phyloP scores from a whole-genome alignment of 2,329 filamentous ascomycete species.

The Neopestalotiopsis rosae region DNA sequence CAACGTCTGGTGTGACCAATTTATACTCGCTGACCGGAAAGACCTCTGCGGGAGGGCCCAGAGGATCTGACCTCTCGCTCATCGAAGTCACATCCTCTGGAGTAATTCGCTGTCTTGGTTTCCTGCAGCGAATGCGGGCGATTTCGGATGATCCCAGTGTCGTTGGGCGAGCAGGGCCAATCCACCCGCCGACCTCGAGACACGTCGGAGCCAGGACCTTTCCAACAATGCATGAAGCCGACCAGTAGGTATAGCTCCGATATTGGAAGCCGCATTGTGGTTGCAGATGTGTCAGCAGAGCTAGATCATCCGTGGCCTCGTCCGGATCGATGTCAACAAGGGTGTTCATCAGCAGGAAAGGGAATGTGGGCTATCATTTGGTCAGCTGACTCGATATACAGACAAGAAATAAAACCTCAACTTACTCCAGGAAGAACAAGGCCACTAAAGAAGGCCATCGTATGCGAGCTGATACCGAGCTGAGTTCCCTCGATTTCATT shows the following conservation, averaged over 20 bases:
- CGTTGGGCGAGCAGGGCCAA: constrained; percentile 74
- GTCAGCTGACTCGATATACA: not conserved
- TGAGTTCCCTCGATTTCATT: constrained; percentile 63
- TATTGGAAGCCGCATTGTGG: constrained; percentile 79
- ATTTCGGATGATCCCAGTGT: constrained; percentile 71
- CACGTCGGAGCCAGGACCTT: constrained; percentile 78
- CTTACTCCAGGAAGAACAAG: constrained; percentile 73
- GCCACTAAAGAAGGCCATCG: constrained; percentile 79
- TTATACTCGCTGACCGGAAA: constrained; percentile 74
- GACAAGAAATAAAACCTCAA: constrained; percentile 14
- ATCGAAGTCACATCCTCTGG: constrained; percentile 69
- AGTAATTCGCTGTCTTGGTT: constrained; percentile 60
- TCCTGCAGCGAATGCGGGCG: constrained; percentile 68
- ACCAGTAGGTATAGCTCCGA: constrained; percentile 80
- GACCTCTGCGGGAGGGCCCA: constrained; percentile 65
- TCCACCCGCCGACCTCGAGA: constrained; percentile 73
- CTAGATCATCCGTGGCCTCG: constrained; percentile 67
- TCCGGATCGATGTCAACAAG: constrained; percentile 78
- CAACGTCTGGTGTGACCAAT: constrained; percentile 60
- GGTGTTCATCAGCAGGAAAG: constrained; percentile 80
- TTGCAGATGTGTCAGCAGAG: constrained; percentile 70
- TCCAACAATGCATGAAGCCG: constrained; percentile 72
- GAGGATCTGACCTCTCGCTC: constrained; percentile 69
- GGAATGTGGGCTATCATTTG: constrained; percentile 57
- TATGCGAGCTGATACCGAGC: constrained; percentile 66